Evolutionary conservation across 768 basidiomycete species (phyloP).

Genomic region (Termitomyces sp.): DNA sequence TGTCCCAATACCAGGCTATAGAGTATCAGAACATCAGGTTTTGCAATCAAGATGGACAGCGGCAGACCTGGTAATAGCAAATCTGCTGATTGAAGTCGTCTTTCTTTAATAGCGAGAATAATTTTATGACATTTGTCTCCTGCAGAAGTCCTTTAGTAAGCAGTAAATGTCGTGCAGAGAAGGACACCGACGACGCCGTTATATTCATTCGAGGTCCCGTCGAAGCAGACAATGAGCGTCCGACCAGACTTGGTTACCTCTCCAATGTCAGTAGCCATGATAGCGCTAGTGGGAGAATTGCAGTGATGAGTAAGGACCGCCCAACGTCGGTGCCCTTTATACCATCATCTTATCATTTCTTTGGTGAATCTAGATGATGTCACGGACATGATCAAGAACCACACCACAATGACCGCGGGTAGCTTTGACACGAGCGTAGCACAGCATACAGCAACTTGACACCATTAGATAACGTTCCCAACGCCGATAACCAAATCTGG

Average conservation of each 20-base stretch:
- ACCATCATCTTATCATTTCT: not conserved
- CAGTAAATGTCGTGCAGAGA: not conserved
- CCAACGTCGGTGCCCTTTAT: not conserved
- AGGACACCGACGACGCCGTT: slow-evolving; percentile 25
- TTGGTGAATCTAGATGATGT: not conserved
- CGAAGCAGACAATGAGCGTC: slow-evolving; percentile 40
- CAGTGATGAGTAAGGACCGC: not conserved
- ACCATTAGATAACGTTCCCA: not conserved
- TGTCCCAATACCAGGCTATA: slow-evolving; percentile 41
- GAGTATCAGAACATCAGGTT: not conserved
- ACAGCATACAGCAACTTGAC: not conserved
- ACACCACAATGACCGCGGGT: not conserved
- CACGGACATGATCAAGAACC: not conserved
- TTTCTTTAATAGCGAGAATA: slow-evolving; percentile 24
- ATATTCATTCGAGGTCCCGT: slow-evolving; percentile 48
- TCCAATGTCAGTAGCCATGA: slow-evolving; percentile 11
- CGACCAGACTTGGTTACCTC: slow-evolving; percentile 10
- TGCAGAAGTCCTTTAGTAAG: not conserved
- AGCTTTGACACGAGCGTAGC: not conserved
- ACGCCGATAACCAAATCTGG: not conserved
- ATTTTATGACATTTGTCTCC: slow-evolving; percentile 27
- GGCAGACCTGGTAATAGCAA: slow-evolving; percentile 51
- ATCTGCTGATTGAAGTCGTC: slow-evolving; percentile 20
- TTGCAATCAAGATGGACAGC: not conserved
- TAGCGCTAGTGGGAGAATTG: not conserved